Evolutionary conservation across 169 alveolate species (phyloP), one percentile per base, ranked within the genome.

Genomic region (Plasmodium gonderi): DNA sequence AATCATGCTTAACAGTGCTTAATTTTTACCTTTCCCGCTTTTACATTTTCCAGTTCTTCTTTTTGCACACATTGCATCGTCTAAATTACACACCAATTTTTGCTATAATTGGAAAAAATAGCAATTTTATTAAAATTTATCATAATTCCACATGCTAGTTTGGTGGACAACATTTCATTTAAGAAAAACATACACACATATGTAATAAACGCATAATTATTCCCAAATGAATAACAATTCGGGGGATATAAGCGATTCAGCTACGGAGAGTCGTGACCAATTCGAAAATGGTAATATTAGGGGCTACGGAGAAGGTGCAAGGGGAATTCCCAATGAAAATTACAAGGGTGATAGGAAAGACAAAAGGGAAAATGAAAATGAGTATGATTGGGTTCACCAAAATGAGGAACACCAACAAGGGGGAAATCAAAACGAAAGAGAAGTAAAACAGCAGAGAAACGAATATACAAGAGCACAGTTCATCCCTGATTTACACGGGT

Each of bases 401-500:
- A n/a, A 29, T 11, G 79, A 0, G 23, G 23, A 9, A n/a, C 14
- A 12, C 23, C 38, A 64, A 5, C 75, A 36, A 69, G 44, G 12
- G 29, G 44, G 11, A 5, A 60, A 75, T 79, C 75, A 47, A 51
- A 83, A 74, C 72, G 92, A 38, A 42, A 72, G 54, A 31, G 17
- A 47, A 69, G 26, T 14, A 2, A 45, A 12, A 17, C 17, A 45
- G 81, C n/a, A 29, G 23, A 42, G 9, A 6, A 51, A 51, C 45
- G 82, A 82, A 72, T 29, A 6, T 33, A 17, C 20, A 5, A 17
- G 72, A 7, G 81, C 83, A 29, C 68, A 89, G 47, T 89, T 47
- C 36, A 89, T 76, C 23, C 93, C 93, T 42, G 79, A 76, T 26
- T 77, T 89, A 38, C 80, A 89, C 38, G 90, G 80, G 11, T 31